Percentiles rank a stretch among this genome's conserved stretches.
These are phyloP conservation scores for Sonneratia caseolaris DNA, from an alignment of 345 rosid species.

Conservation along the genomic window DNA sequence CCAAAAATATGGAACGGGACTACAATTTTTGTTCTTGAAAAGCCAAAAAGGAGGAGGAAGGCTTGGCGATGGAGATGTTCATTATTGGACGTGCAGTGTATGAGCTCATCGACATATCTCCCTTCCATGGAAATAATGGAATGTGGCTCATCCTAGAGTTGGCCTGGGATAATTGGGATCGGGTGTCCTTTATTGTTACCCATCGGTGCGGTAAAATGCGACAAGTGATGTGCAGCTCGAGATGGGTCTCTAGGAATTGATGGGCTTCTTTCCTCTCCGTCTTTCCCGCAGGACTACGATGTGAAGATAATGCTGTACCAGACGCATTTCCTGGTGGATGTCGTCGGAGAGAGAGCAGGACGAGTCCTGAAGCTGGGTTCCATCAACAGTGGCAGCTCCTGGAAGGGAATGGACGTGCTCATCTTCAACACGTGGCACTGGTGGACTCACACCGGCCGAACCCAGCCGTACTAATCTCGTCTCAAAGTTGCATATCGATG, in stretches of 20 bases:
- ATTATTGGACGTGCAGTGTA: too few relatives aligned
- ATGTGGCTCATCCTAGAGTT: too few relatives aligned
- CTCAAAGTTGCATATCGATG: too few relatives aligned
- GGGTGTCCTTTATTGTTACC: too few relatives aligned
- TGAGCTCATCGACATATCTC: too few relatives aligned
- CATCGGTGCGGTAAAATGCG: too few relatives aligned
- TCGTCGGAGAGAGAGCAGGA: conserved; percentile 34
- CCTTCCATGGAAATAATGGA: too few relatives aligned
- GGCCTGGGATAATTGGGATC: too few relatives aligned
- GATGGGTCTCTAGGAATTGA: too few relatives aligned
- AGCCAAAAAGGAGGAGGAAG: background rate
- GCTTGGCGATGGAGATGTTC: background rate
- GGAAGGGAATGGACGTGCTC: conserved; percentile 87
- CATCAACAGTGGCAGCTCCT: conserved; percentile 45
- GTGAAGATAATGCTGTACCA: conserved; percentile 45
- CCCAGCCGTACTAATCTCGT: conserved; percentile 39
- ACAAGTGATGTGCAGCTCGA: too few relatives aligned
- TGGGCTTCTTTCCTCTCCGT: too few relatives aligned
- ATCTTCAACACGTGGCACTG: conserved; percentile 89
- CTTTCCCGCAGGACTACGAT: conserved; percentile 42
- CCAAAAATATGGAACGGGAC: background rate
- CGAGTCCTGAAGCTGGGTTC: conserved; percentile 63
- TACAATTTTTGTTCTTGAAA: background rate
- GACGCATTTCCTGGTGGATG: conserved; percentile 61
- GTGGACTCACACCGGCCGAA: conserved; percentile 76